phyloP scores from a whole-genome alignment of 2,329 filamentous ascomycete species.

The Alternaria ethzedia region DNA sequence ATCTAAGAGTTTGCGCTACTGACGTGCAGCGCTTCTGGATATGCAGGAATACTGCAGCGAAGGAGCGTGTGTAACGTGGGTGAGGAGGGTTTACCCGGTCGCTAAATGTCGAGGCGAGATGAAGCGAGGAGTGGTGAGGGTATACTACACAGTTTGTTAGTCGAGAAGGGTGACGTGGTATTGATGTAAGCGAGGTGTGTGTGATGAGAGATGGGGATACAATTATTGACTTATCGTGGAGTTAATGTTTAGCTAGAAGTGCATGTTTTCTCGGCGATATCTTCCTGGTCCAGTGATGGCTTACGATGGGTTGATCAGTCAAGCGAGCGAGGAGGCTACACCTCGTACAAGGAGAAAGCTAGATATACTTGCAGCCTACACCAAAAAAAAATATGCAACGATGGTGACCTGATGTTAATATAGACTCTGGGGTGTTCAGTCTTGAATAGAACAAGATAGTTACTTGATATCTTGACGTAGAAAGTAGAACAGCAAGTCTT shows the following conservation, averaged over 20 bases:
- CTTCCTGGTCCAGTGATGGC: accelerated
- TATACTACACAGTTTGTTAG: too few species aligned
- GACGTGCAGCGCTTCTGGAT: background rate
- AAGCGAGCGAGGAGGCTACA: too few species aligned
- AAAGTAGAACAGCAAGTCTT: too few species aligned
- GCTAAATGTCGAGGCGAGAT: background rate
- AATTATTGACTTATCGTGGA: background rate
- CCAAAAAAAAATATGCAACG: too few species aligned
- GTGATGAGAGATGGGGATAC: background rate
- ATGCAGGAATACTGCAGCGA: background rate
- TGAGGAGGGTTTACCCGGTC: background rate
- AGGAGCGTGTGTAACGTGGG: background rate
- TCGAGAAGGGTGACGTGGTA: too few species aligned
- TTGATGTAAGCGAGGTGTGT: background rate
- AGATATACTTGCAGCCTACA: too few species aligned
- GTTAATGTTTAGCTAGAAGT: background rate
- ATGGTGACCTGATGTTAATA: too few species aligned
- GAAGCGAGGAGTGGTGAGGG: background rate
- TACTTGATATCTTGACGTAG: too few species aligned
- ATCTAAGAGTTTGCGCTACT: background rate
- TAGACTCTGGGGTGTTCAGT: too few species aligned
- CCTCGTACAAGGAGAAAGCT: too few species aligned
- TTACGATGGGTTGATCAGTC: too few species aligned
- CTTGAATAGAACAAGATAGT: too few species aligned
- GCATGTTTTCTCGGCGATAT: background rate